A percentile compares a stretch with the other conserved stretches of the same genome.
Conservation (phyloP, 257 asterid genomes). For the Ocimum tenuiflorum region DNA sequence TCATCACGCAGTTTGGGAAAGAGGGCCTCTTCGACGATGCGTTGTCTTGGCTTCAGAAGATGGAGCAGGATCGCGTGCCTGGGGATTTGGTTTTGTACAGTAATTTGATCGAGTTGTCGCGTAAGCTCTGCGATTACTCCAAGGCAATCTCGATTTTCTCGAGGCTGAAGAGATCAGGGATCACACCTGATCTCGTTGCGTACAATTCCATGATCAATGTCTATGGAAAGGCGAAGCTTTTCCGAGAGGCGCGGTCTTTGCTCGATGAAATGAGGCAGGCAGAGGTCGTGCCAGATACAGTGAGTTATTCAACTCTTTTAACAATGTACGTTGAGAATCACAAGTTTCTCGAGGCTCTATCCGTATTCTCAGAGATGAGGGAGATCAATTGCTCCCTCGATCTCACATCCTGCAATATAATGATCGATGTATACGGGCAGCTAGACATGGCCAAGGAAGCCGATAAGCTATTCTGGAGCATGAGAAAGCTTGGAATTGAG, state of each 20-base stretch:
- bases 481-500: constrained; percentile 79
- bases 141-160: constrained; percentile 79
- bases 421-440: constrained; percentile 94
- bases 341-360: constrained; percentile 70
- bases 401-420: constrained; percentile 78
- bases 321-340: constrained; percentile 69
- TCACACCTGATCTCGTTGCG: constrained; percentile 75
- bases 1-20: constrained; percentile 79
- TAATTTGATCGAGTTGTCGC: constrained; percentile 80
- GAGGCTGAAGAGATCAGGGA: constrained; percentile 68
- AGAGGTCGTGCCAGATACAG: constrained; percentile 70
- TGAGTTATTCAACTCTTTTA: constrained; percentile 75
- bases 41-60: constrained; percentile 88
- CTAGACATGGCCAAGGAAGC: constrained; percentile 96
- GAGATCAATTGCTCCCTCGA: constrained; percentile 57
- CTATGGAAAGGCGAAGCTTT: constrained; percentile 93
- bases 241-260: constrained; percentile 62
- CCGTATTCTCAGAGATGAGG: constrained; percentile 72
- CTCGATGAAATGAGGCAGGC: constrained; percentile 57
- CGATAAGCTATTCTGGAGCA: constrained; percentile 85
- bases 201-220: constrained; percentile 87
- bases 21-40: constrained; percentile 86
- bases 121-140: constrained; percentile 67
- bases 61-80: constrained; percentile 72
- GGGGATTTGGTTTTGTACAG: constrained; percentile 89